Evolutionary conservation across 129 eudicot species (phyloP).

Genomic region (Erigeron canadensis): DNA sequence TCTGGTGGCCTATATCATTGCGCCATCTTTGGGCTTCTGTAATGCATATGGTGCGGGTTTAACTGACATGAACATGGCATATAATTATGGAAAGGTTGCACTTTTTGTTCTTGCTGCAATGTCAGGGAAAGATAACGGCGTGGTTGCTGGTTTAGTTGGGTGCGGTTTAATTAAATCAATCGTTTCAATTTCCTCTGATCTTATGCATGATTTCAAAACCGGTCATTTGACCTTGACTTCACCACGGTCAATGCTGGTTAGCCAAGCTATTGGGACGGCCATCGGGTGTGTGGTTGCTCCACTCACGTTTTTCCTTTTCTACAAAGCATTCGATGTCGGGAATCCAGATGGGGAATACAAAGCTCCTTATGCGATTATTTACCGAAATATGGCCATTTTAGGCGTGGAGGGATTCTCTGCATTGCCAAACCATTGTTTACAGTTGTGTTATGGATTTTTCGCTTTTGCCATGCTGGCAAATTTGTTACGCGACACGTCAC

Average conservation of each 20-base stretch:
- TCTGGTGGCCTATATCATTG: constrained; percentile 62
- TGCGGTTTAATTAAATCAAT: constrained; percentile 84
- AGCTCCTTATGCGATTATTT: constrained; percentile 87
- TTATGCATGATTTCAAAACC: constrained; percentile 93
- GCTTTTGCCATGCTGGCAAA: constrained; percentile 66
- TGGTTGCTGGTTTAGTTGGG: constrained; percentile 81
- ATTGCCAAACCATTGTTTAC: constrained; percentile 74
- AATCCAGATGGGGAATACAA: constrained; percentile 71
- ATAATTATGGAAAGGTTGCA: constrained; percentile 84
- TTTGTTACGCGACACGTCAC: constrained; percentile 49
- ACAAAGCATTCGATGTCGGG: constrained; percentile 77
- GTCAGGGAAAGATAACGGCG: constrained; percentile 58
- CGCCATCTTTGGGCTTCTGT: constrained; percentile 84
- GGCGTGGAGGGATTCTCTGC: constrained; percentile 91
- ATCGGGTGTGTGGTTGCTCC: constrained; percentile 91
- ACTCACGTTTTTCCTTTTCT: constrained; percentile 73
- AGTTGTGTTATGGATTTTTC: constrained; percentile 81
- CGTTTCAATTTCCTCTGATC: constrained; percentile 74
- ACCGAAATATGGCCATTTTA: constrained; percentile 90
- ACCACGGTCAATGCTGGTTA: constrained; percentile 74
- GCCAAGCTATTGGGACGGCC: constrained; percentile 88
- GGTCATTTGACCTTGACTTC: constrained; percentile 88
- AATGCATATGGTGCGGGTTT: constrained; percentile 90
- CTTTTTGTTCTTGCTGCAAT: constrained; percentile 76
- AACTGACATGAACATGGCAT: constrained; percentile 96